phyloP scores from a whole-genome alignment of 2,329 filamentous ascomycete genomes.

The Hyphodiscus sp. region DNA sequence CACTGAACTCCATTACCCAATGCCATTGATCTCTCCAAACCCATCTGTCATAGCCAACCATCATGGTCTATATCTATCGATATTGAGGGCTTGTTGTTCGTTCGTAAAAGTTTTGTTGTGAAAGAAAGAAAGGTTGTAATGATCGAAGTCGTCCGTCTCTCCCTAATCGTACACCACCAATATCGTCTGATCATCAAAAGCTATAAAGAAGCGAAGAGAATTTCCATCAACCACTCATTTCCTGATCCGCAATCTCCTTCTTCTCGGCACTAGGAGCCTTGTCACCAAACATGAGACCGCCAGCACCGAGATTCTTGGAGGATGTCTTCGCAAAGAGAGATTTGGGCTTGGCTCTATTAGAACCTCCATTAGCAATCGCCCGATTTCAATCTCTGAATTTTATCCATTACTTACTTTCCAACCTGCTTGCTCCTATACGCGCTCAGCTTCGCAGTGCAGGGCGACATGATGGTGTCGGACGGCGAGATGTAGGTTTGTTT shows the following conservation, averaged over 20 bases:
- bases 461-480: slow-evolving; percentile 85
- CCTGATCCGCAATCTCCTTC: slow-evolving; percentile 12
- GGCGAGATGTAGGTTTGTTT: slow-evolving; percentile 61
- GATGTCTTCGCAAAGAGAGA: slow-evolving; percentile 62
- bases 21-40: slow-evolving; percentile 12
- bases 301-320: slow-evolving; percentile 48
- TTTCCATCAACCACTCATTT: slow-evolving; percentile 9
- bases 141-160: slow-evolving; percentile 1
- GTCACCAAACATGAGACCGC: slow-evolving; percentile 21
- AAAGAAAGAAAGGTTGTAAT: slow-evolving; percentile 1
- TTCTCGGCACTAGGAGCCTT: slow-evolving; percentile 7
- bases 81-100: slow-evolving; percentile 1
- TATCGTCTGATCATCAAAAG: not conserved
- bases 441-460: slow-evolving; percentile 75
- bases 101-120: not conserved
- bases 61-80: slow-evolving; percentile 4
- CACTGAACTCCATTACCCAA: slow-evolving; percentile 21
- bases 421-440: slow-evolving; percentile 76
- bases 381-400: not conserved
- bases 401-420: slow-evolving; percentile 54
- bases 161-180: slow-evolving; percentile 11
- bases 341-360: slow-evolving; percentile 55
- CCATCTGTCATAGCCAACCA: slow-evolving; percentile 1
- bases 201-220: not conserved
- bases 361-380: slow-evolving; percentile 11